Evolutionary conservation across 2,329 filamentous ascomycete genomes (phyloP).

Genomic region (Diaporthe ilicicola): DNA sequence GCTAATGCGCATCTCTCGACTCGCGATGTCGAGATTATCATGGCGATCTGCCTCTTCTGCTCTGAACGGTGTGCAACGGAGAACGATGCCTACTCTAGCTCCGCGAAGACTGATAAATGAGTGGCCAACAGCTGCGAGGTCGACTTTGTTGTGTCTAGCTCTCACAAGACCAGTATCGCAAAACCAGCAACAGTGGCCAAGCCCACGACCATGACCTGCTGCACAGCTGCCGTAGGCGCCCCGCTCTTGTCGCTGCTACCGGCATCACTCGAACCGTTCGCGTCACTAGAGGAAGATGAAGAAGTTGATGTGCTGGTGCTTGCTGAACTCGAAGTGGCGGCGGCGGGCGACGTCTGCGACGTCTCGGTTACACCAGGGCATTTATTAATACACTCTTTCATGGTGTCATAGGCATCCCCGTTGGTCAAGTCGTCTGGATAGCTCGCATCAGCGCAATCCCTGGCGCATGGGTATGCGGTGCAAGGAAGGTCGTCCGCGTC

Average conservation of each 20-base stretch:
- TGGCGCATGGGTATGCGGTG: neutral
- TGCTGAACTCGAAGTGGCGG: neutral
- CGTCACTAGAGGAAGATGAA: neutral
- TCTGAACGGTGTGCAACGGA: too few relatives aligned
- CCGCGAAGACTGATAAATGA: too few relatives aligned
- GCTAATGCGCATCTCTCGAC: too few relatives aligned
- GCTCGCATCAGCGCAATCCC: slow-evolving; percentile 5
- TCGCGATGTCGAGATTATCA: too few relatives aligned
- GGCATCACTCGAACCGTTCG: neutral
- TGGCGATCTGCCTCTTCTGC: too few relatives aligned
- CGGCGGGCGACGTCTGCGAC: neutral
- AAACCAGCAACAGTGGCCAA: slow-evolving; percentile 2
- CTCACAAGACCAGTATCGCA: neutral
- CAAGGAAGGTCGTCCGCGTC: slow-evolving; percentile 7
- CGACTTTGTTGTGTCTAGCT: neutral
- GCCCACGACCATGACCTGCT: neutral
- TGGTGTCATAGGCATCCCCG: slow-evolving; percentile 36
- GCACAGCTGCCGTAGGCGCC: neutral
- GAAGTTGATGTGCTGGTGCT: neutral
- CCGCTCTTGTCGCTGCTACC: neutral
- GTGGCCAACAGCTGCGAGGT: neutral
- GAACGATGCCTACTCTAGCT: too few relatives aligned
- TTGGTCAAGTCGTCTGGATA: slow-evolving; percentile 7
- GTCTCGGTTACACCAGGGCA: slow-evolving; percentile 10
- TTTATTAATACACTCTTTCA: neutral